Conservation (phyloP, 2,329 filamentous ascomycete species). For the Ophiostoma himal-ulmi region DNA sequence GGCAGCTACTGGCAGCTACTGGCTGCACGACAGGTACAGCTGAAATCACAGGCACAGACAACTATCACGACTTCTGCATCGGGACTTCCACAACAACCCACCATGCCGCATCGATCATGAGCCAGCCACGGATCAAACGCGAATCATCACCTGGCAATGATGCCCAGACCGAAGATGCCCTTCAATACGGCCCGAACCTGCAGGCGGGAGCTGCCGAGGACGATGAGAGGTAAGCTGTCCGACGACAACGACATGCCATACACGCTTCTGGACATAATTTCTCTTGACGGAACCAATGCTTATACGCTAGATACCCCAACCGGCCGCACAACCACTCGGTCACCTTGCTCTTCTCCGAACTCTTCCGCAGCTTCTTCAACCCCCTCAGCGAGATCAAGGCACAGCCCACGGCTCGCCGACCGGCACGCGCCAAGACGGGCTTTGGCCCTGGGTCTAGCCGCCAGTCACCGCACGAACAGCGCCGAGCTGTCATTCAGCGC, state of each 20-base stretch:
- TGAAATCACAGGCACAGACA: not conserved
- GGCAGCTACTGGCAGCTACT: not conserved
- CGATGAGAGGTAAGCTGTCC: conserved; percentile 29
- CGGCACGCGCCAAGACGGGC: conserved; percentile 29
- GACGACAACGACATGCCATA: not conserved
- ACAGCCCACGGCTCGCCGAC: conserved; percentile 49
- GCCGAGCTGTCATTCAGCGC: conserved; percentile 72
- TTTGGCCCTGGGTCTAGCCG: conserved; percentile 39
- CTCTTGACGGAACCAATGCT: not conserved
- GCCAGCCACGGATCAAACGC: conserved; percentile 13
- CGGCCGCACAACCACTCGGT: conserved; percentile 73
- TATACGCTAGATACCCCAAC: conserved; percentile 62
- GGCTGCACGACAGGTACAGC: not conserved
- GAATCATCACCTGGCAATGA: conserved; percentile 30
- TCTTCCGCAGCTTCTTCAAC: conserved; percentile 75
- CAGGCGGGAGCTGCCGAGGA: conserved; percentile 39
- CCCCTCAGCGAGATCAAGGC: conserved; percentile 74
- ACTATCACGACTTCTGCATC: not conserved
- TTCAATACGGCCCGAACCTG: conserved; percentile 43
- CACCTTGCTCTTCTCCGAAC: conserved; percentile 75
- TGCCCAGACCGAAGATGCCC: conserved; percentile 45
- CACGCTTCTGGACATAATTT: not conserved
- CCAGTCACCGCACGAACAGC: conserved; percentile 67
- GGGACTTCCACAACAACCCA: not conserved
- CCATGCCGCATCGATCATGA: conserved; percentile 11